These are phyloP conservation scores for Yarrowia deformans DNA, from an alignment of 805 yeast species.

Conservation along the genomic window DNA sequence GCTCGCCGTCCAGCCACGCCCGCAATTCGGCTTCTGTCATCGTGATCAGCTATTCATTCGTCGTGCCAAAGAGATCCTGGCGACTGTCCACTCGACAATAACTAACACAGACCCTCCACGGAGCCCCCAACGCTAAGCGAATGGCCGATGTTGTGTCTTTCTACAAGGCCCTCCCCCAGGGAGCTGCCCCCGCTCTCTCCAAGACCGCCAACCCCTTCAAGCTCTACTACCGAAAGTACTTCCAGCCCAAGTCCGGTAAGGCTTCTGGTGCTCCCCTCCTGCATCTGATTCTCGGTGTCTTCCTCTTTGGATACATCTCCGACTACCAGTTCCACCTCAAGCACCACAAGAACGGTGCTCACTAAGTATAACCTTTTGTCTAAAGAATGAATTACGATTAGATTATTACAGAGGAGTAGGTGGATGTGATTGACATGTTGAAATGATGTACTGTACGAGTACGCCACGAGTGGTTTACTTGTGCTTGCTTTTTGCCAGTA, in stretches of 20 bases:
- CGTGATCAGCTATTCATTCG: not conserved
- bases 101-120: slow-evolving; percentile 74
- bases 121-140: slow-evolving; percentile 96
- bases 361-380: slow-evolving; percentile 30
- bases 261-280: slow-evolving; percentile 78
- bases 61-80: not conserved
- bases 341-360: slow-evolving; percentile 43
- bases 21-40: no score
- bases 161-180: slow-evolving; percentile 96
- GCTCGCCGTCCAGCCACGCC: no score
- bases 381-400: slow-evolving; percentile 37
- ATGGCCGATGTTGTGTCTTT: slow-evolving; percentile 93
- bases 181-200: slow-evolving; percentile 70
- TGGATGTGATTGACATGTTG: no score
- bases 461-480: no score
- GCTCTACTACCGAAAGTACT: slow-evolving; percentile 82
- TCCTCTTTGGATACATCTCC: slow-evolving; percentile 83
- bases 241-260: slow-evolving; percentile 69
- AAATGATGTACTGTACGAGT: no score
- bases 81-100: not conserved
- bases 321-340: slow-evolving; percentile 88
- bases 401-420: slow-evolving; percentile 7
- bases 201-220: slow-evolving; percentile 57
- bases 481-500: no score
- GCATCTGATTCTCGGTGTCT: slow-evolving; percentile 73